phyloP scores from a whole-genome alignment of 2,329 filamentous ascomycete genomes.

The Stenocarpella maydis region DNA sequence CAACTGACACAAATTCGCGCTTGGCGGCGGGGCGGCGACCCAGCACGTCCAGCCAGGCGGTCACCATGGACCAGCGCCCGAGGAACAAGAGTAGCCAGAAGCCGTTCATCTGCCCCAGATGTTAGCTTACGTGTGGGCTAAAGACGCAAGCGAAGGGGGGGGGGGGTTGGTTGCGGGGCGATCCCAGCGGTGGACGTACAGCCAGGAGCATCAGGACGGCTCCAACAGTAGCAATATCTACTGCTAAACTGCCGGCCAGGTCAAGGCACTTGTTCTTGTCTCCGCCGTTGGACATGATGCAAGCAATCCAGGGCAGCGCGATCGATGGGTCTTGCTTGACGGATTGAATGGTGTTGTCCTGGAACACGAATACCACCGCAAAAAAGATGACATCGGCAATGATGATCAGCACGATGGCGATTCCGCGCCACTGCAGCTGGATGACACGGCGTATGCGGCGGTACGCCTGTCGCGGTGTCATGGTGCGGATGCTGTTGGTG shows the following conservation, averaged over 20 bases:
- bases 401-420: slow-evolving; percentile 88
- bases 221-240: slow-evolving; percentile 79
- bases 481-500: slow-evolving; percentile 75
- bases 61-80: slow-evolving; percentile 83
- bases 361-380: slow-evolving; percentile 86
- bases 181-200: slow-evolving; percentile 57
- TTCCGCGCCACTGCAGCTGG: slow-evolving; percentile 92
- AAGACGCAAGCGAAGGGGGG: neutral
- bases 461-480: slow-evolving; percentile 87
- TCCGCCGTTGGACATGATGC: slow-evolving; percentile 66
- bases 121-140: slow-evolving; percentile 29
- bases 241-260: slow-evolving; percentile 67
- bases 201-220: slow-evolving; percentile 85
- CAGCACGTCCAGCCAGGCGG: slow-evolving; percentile 79
- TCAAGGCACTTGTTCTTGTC: slow-evolving; percentile 73
- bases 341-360: slow-evolving; percentile 76
- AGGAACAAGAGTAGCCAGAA: slow-evolving; percentile 86
- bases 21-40: slow-evolving; percentile 59
- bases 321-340: slow-evolving; percentile 61
- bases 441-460: slow-evolving; percentile 86
- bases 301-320: slow-evolving; percentile 73
- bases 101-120: slow-evolving; percentile 71
- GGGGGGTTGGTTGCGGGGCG: neutral
- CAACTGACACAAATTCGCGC: slow-evolving; percentile 88
- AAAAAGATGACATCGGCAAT: slow-evolving; percentile 94